Conservation (phyloP, 495 filamentous ascomycete genomes). For the Penicillium pulvis region DNA sequence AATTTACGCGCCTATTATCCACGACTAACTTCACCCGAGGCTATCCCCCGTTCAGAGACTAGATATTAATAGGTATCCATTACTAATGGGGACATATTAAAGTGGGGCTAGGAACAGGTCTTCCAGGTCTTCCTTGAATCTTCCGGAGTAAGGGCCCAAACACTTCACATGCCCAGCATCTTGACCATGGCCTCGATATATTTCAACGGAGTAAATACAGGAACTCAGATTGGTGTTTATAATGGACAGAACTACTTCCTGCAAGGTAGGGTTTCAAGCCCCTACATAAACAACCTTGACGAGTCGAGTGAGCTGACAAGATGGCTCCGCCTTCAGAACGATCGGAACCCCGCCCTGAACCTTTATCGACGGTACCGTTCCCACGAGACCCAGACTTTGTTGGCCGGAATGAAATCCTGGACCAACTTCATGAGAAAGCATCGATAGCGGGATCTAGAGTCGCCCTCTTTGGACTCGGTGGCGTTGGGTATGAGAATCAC, state of each 20-base stretch:
- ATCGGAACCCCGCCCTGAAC: slow-evolving; percentile 2
- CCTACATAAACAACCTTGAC: background rate
- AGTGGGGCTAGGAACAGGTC: slow-evolving; percentile 2
- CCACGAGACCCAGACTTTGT: background rate
- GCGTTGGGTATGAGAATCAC: background rate
- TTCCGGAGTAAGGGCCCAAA: too few relatives aligned
- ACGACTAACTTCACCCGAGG: background rate
- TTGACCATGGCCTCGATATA: too few relatives aligned
- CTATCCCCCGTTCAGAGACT: background rate
- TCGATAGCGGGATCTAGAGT: background rate
- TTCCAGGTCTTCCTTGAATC: too few relatives aligned
- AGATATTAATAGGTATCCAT: slow-evolving; percentile 1
- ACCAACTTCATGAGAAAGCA: background rate
- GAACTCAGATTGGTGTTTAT: too few relatives aligned
- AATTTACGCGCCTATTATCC: background rate
- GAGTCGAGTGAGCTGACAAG: slow-evolving; percentile 1
- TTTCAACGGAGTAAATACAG: too few relatives aligned
- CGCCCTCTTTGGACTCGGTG: background rate
- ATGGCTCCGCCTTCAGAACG: background rate
- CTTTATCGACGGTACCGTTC: slow-evolving; percentile 2
- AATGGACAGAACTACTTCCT: too few relatives aligned
- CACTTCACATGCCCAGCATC: too few relatives aligned
- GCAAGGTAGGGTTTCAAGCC: background rate
- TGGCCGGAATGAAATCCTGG: background rate
- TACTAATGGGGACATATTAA: slow-evolving; percentile 1